Evolutionary conservation across 139 green algal species (phyloP).

Genomic region (Yamagishiella unicocca): DNA sequence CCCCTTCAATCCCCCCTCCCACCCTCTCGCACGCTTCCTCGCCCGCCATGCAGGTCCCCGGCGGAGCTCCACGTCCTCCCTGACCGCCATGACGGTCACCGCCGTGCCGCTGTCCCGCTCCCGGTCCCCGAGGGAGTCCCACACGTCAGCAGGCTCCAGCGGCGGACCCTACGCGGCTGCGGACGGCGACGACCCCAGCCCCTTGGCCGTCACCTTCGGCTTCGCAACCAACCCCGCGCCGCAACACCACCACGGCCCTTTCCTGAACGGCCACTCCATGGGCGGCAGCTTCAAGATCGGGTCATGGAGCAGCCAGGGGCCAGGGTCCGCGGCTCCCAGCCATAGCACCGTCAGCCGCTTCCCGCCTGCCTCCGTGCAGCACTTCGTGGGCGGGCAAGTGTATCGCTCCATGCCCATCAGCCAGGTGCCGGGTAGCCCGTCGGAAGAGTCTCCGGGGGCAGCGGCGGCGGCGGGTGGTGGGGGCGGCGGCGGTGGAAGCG

Average conservation of each 20-base stretch:
- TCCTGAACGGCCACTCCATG: no score
- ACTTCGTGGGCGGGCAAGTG: neutral
- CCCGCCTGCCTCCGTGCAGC: neutral
- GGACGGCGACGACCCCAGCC: no score
- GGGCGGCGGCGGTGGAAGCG: neutral
- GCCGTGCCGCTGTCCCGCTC: no score
- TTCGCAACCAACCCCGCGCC: no score
- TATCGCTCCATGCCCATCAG: constrained; percentile 24
- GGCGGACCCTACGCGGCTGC: no score
- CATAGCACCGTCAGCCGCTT: neutral
- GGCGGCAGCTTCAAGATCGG: neutral
- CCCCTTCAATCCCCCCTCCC: no score
- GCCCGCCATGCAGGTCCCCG: no score
- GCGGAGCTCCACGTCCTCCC: neutral
- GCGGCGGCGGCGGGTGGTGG: neutral
- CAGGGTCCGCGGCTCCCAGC: neutral
- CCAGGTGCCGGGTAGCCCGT: constrained; percentile 3
- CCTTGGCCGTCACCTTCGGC: no score
- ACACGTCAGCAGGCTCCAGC: no score
- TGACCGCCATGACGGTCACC: neutral
- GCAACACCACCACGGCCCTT: no score
- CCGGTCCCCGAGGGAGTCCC: no score
- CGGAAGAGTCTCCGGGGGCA: neutral
- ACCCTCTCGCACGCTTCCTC: no score
- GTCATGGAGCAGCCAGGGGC: neutral